Evolutionary conservation across 768 basidiomycete genomes (phyloP).

Genomic region (Termitomyces sp.): DNA sequence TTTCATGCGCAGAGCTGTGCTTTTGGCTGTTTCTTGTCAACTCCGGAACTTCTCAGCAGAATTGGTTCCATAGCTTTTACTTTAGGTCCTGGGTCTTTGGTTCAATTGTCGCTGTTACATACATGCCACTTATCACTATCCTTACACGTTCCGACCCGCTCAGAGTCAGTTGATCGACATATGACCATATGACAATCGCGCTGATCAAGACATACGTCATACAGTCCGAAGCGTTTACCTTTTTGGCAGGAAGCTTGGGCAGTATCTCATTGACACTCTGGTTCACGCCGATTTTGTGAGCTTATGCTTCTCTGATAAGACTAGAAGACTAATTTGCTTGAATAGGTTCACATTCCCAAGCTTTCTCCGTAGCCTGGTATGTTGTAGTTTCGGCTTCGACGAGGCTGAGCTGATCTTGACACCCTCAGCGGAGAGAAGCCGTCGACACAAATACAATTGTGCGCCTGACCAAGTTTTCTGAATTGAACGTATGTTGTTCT

Average conservation of each 20-base stretch:
- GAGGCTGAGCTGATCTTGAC: not conserved
- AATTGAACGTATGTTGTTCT: slow-evolving; percentile 60
- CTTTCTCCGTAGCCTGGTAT: slow-evolving; percentile 57
- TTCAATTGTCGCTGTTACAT: slow-evolving; percentile 50
- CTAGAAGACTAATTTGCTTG: slow-evolving; percentile 33
- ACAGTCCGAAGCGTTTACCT: slow-evolving; percentile 66
- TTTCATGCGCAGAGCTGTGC: slow-evolving; percentile 55
- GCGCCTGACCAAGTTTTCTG: slow-evolving; percentile 74
- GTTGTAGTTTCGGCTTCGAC: slow-evolving; percentile 13
- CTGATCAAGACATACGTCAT: slow-evolving; percentile 4
- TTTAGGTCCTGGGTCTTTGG: slow-evolving; percentile 73
- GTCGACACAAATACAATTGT: slow-evolving; percentile 63
- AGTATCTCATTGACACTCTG: slow-evolving; percentile 66
- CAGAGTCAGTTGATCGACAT: slow-evolving; percentile 35
- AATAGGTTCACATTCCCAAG: slow-evolving; percentile 59
- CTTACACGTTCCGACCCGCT: slow-evolving; percentile 53
- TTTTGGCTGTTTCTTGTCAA: slow-evolving; percentile 86
- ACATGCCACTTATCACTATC: slow-evolving; percentile 67
- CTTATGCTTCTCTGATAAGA: not conserved
- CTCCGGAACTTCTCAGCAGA: slow-evolving; percentile 49
- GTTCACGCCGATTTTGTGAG: slow-evolving; percentile 67
- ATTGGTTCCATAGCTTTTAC: slow-evolving; percentile 74
- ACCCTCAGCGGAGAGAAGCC: slow-evolving; percentile 45
- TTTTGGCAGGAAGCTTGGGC: slow-evolving; percentile 64
- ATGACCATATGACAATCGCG: slow-evolving; percentile 1